Base-by-base conservation (phyloP, 345 rosid species). In the Orychophragmus violaceus region DNA sequence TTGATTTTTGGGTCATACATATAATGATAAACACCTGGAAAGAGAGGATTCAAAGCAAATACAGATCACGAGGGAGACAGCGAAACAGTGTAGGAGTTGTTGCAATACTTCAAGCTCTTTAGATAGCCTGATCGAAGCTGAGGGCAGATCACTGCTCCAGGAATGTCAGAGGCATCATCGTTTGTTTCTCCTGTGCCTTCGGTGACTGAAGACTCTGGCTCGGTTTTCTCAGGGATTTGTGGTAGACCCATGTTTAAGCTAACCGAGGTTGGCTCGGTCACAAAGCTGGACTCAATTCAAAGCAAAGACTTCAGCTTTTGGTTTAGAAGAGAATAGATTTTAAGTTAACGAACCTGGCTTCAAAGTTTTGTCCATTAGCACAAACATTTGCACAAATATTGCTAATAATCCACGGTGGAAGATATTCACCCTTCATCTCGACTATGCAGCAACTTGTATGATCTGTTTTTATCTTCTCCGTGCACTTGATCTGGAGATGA, bases 321-420 rank as follows among this genome's bases (percentile, higher is more conserved):
- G 24, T 45, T 67, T 11, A 29, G 16, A 50, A 17, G 44, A 60
- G 9, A 22, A 73, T 39, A 10, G 48, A 50, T 41, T 53, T 10
- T 25, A 28, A 16, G 57, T 29, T 10, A 46, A 68, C 74, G 0
- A 62, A 94, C 99, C 97, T 84, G 46, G 91, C 89, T 64, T 87
- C 96, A 70, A 90, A 90, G 78, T 74, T 70, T 52, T 60, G 81
- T 52, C 82, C 93, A 28, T 76, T 81, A 66, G 90, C 81, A 36
- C 74, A 76, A 25, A 89, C 62, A 44, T 74, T 70, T 13, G 83
- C 61, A 75, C 96, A 88, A 28, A 94, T 37, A 39, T 80, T 84
- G 82, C 83, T 82, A 37, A 87, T 63, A 41, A 89, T 89, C 99
- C 99, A 94, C 2, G 97, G 86, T 0, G 97, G 95, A 71, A 94